Evolutionary conservation across 148 eudicot genomes (phyloP).

Genomic region (Camellia granthamiana): DNA sequence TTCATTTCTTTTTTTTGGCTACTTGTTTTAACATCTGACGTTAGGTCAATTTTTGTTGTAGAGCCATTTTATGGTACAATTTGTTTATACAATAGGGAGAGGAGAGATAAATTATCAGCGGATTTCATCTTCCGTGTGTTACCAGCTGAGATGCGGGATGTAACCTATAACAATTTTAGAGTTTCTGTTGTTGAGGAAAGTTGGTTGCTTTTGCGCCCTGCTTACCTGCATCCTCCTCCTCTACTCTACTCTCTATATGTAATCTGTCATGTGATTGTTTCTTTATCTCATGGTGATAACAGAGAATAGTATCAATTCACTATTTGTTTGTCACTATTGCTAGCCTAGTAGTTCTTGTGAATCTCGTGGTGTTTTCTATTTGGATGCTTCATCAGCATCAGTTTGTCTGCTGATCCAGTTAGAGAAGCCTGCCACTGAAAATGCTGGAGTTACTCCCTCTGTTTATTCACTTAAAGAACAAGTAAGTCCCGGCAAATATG

Average conservation of each 20-base stretch:
- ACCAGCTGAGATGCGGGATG: constrained; percentile 72
- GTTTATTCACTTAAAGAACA: constrained; percentile 98
- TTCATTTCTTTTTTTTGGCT: not conserved
- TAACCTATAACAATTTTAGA: constrained; percentile 31
- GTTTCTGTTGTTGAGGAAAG: not conserved
- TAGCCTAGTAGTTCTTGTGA: constrained; percentile 69
- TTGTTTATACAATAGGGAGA: constrained; percentile 92
- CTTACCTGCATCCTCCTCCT: not conserved
- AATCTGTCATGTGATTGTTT: not conserved
- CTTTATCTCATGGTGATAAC: not conserved
- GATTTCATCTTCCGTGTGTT: constrained; percentile 70
- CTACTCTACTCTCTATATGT: not conserved
- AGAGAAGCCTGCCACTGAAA: constrained; percentile 96
- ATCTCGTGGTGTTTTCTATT: constrained; percentile 76
- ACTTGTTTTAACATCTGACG: constrained; percentile 16
- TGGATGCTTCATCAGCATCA: constrained; percentile 96
- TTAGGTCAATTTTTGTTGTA: constrained; percentile 37
- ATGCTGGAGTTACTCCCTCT: constrained; percentile 91
- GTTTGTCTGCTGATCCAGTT: constrained; percentile 89
- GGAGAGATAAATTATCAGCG: constrained; percentile 94
- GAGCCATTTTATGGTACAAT: constrained; percentile 97
- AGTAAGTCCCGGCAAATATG: constrained; percentile 38
- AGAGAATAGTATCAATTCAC: not conserved
- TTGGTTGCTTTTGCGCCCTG: not conserved
- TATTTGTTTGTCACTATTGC: constrained; percentile 11